A percentile compares a stretch with the other conserved stretches of the same genome.
Evolutionary conservation across 2,329 filamentous ascomycete genomes (phyloP).

Genomic region (Fusarium praegraminearum): DNA sequence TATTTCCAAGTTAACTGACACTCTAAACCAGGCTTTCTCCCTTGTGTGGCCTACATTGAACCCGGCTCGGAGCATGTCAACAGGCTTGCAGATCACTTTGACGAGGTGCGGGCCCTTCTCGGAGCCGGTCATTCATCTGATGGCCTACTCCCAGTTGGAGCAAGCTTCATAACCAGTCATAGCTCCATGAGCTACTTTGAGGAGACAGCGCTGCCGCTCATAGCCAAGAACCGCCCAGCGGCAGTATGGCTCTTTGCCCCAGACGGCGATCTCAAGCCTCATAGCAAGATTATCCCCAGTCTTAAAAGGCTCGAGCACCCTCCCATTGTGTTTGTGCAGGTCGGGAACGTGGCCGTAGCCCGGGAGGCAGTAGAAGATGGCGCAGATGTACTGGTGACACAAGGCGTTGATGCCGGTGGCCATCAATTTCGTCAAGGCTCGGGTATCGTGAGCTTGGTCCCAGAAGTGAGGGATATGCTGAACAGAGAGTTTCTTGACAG

Average conservation of each 20-base stretch:
- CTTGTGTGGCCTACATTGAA: conserved; percentile 49
- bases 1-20: not conserved
- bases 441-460: conserved; percentile 67
- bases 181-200: conserved; percentile 55
- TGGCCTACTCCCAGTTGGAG: conserved; percentile 68
- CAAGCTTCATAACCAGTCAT: conserved; percentile 68
- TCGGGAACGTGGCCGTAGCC: conserved; percentile 70
- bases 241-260: conserved; percentile 78
- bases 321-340: conserved; percentile 69
- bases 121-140: conserved; percentile 41
- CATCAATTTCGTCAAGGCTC: conserved; percentile 69
- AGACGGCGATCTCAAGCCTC: conserved; percentile 55
- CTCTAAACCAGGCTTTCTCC: conserved; percentile 51
- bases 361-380: conserved; percentile 60
- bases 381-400: conserved; percentile 70
- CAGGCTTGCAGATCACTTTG: conserved; percentile 51
- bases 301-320: conserved; percentile 49
- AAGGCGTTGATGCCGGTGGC: conserved; percentile 73
- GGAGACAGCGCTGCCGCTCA: conserved; percentile 61
- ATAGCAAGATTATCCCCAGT: conserved; percentile 53
- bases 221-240: conserved; percentile 65
- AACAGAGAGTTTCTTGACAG: conserved; percentile 51
- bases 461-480: conserved; percentile 66
- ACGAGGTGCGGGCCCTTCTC: conserved; percentile 48
- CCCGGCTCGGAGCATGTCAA: conserved; percentile 49